Evolutionary conservation across 1,284 basidiomycete genomes (phyloP), one percentile per base, ranked within the genome.

Genomic region (Cryptococcus sp.): DNA sequence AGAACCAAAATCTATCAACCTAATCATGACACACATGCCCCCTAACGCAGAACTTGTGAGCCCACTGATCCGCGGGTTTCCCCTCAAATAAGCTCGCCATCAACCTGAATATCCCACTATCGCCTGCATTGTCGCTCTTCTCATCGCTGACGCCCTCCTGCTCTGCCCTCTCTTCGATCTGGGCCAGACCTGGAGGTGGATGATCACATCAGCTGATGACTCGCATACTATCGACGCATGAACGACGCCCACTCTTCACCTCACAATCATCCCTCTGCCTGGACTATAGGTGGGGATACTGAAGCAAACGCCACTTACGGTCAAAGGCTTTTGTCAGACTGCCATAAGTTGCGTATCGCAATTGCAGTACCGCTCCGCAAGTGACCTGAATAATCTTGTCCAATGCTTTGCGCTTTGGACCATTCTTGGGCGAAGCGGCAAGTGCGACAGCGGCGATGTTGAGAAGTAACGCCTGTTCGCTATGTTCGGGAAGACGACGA

Each of bases 11-110:
- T 10, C 41, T 8, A 8, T 13, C 5, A 25, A 7, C n/a, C 46
- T 55, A 51, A 49, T 56, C 53, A 41, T 54, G 52, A 35, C 57
- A 59, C 11, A 54, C 41, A 44, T 59, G 57, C 17, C 41, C 27
- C 31, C 23, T 27, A 20, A 54, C 19, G 41, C 57, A 59, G 16
- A 31, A 16, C 20, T 48, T 25, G 38, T 59, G 57, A 5, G 57
- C 57, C 57, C 57, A 54, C 3, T 47, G 51, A 27, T 51, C 47
- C 39, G 39, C 23, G 5, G 31, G 20, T 8, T 59, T 54, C 11
- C 45, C 53, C 41, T 31, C 39, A n/a, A 54, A 47, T 5, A 59
- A 22, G 17, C 54, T 52, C 16, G 48, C 57, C 47, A 59, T 54
- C 20, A 51, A 22, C 5, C 15, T 38, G 44, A 44, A n/a, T 51